Percentiles rank a stretch among this genome's conserved stretches.
phyloP scores from a whole-genome alignment of 441 rosid species.

The Hura crepitans region DNA sequence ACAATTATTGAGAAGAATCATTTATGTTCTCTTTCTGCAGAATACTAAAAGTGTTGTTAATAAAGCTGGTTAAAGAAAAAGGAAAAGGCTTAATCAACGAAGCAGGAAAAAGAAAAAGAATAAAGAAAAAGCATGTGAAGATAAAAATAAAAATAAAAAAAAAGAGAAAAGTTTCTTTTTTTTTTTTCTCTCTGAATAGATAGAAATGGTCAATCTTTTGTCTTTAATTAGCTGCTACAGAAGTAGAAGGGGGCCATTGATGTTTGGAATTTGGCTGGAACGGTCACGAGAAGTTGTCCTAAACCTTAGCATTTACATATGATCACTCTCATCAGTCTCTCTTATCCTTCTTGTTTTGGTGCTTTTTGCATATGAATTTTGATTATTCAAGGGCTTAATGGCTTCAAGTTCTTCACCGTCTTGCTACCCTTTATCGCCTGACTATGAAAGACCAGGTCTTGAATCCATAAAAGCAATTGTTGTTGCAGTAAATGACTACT shows the following conservation, averaged over 20 bases:
- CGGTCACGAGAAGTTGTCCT: constrained; percentile 39
- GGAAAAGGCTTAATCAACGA: neutral
- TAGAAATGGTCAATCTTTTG: constrained; percentile 34
- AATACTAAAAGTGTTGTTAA: neutral
- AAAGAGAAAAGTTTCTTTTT: no score
- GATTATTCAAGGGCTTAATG: constrained; percentile 28
- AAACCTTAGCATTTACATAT: neutral
- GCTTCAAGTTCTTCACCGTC: constrained; percentile 40
- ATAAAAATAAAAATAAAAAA: constrained; percentile 5
- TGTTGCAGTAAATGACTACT: constrained; percentile 40
- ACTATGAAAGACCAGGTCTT: constrained; percentile 35
- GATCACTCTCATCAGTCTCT: constrained; percentile 16
- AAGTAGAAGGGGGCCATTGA: constrained; percentile 29
- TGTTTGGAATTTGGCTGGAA: constrained; percentile 27
- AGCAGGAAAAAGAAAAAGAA: constrained; percentile 4
- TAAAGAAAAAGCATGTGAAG: constrained; percentile 21
- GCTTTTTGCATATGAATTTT: constrained; percentile 11
- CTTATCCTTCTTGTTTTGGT: constrained; percentile 21
- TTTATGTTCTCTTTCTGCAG: neutral
- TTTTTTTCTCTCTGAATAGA: constrained; percentile 16
- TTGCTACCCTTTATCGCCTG: constrained; percentile 26
- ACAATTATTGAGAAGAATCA: constrained; percentile 14
- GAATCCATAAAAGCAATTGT: constrained; percentile 42
- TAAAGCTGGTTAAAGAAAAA: neutral
- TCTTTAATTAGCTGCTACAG: constrained; percentile 21